These are phyloP conservation scores for Sphagnurus paluster DNA, from an alignment of 1,284 basidiomycete genomes.

Conservation along the genomic window DNA sequence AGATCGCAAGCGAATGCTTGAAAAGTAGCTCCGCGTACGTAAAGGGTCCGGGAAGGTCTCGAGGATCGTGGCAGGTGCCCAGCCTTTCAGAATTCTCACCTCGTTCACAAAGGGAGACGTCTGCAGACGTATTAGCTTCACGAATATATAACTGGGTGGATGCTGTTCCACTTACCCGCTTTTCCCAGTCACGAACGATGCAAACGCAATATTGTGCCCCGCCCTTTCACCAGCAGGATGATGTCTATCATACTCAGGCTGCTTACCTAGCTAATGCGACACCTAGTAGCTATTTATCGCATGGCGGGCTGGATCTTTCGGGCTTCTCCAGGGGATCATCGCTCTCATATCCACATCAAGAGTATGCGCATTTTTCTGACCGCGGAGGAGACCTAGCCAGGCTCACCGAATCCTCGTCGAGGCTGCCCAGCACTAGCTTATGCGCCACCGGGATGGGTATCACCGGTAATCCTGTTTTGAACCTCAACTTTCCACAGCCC, in stretches of 20 bases:
- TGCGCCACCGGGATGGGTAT: slow-evolving; percentile 46
- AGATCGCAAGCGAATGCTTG: slow-evolving; percentile 32
- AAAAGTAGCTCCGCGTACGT: slow-evolving; percentile 42
- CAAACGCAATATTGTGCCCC: slow-evolving; percentile 32
- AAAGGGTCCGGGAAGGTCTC: slow-evolving; percentile 37
- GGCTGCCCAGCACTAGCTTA: slow-evolving; percentile 31
- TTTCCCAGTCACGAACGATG: slow-evolving; percentile 29
- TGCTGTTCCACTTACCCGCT: slow-evolving; percentile 29
- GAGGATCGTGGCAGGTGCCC: slow-evolving; percentile 40
- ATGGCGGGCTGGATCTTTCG: slow-evolving; percentile 29
- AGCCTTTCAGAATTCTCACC: slow-evolving; percentile 39
- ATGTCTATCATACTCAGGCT: slow-evolving; percentile 20
- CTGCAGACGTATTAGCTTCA: slow-evolving; percentile 35
- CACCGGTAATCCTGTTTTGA: slow-evolving; percentile 31
- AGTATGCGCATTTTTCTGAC: slow-evolving; percentile 40
- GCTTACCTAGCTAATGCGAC: slow-evolving; percentile 23
- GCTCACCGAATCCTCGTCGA: slow-evolving; percentile 29
- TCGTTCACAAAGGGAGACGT: slow-evolving; percentile 32
- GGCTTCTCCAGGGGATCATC: slow-evolving; percentile 52
- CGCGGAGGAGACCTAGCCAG: slow-evolving; percentile 38
- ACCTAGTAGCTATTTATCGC: slow-evolving; percentile 27
- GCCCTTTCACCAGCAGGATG: slow-evolving; percentile 21
- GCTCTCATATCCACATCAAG: slow-evolving; percentile 41
- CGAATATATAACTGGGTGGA: slow-evolving; percentile 41
- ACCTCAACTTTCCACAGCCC: slow-evolving; percentile 28